Percentiles rank a stretch among this genome's conserved stretches.
Evolutionary conservation across 2,329 filamentous ascomycete species (phyloP).

Genomic region (Colletotrichum australisinense): DNA sequence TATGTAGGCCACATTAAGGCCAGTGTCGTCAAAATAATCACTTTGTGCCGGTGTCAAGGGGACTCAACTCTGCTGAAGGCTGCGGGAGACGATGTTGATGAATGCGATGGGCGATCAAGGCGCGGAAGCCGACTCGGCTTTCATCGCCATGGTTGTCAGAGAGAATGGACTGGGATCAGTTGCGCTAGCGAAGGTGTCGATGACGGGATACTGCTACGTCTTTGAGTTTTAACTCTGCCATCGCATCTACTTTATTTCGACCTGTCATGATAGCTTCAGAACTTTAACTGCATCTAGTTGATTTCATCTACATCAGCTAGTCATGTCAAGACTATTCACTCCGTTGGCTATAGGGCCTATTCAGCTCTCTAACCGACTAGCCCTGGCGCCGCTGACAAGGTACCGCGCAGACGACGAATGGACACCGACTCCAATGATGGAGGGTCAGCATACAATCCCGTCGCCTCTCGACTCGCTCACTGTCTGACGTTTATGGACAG

Average conservation of each 20-base stretch:
- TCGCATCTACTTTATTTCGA: not conserved
- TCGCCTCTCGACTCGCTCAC: not conserved
- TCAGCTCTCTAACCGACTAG: constrained; percentile 38
- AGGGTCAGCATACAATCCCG: constrained; percentile 23
- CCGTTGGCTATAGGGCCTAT: constrained; percentile 35
- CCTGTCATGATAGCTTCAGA: not conserved
- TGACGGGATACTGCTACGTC: not conserved
- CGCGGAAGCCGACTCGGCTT: not conserved
- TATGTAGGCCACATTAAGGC: too few species aligned
- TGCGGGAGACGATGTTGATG: not conserved
- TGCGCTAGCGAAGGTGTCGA: not conserved
- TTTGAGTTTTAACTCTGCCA: not conserved
- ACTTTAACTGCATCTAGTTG: not conserved
- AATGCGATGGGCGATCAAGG: not conserved
- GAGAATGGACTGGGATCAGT: not conserved
- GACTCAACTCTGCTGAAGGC: not conserved
- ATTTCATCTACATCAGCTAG: too few species aligned
- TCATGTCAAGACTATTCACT: constrained; percentile 35
- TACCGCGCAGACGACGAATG: constrained; percentile 40
- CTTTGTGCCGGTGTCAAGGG: not conserved
- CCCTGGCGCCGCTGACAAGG: constrained; percentile 39
- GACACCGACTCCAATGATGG: constrained; percentile 32
- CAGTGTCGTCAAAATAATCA: not conserved
- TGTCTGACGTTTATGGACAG: constrained; percentile 10
- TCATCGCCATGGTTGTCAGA: not conserved